Evolutionary conservation across 2,329 filamentous ascomycete species (phyloP).

Genomic region (Penicillium sp.): DNA sequence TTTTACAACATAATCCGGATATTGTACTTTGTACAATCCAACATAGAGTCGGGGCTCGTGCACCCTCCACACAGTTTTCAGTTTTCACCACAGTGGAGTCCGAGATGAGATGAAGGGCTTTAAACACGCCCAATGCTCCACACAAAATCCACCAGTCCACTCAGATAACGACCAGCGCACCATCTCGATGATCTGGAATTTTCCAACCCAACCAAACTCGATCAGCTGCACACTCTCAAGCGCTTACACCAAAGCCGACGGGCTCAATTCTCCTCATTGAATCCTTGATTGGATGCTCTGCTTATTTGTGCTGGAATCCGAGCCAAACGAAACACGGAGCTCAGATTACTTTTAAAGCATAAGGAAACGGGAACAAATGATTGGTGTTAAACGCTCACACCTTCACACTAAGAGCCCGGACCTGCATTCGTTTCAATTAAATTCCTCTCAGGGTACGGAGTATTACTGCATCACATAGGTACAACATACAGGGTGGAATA

Average conservation of each 20-base stretch:
- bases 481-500: background rate
- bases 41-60: background rate
- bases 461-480: conserved; percentile 3
- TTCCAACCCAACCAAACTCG: background rate
- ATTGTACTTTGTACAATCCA: background rate
- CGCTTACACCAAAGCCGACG: background rate
- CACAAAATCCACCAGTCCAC: background rate
- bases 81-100: background rate
- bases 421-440: conserved; percentile 18
- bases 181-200: background rate
- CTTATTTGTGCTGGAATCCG: conserved; percentile 13
- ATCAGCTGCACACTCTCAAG: background rate
- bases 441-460: conserved; percentile 5
- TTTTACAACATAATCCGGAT: too few species aligned
- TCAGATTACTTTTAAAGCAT: conserved; percentile 16
- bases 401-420: conserved; percentile 1
- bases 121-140: conserved; percentile 5
- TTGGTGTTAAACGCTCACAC: conserved; percentile 21
- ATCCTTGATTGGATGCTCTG: conserved; percentile 16
- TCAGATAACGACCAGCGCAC: background rate
- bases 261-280: background rate
- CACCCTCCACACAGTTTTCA: conserved; percentile 1
- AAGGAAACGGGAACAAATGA: conserved; percentile 5
- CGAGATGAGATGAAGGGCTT: background rate
- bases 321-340: conserved; percentile 16